These are phyloP conservation scores for Tricholoma flavovirens DNA, from an alignment of 768 basidiomycete species.

Conservation along the genomic window DNA sequence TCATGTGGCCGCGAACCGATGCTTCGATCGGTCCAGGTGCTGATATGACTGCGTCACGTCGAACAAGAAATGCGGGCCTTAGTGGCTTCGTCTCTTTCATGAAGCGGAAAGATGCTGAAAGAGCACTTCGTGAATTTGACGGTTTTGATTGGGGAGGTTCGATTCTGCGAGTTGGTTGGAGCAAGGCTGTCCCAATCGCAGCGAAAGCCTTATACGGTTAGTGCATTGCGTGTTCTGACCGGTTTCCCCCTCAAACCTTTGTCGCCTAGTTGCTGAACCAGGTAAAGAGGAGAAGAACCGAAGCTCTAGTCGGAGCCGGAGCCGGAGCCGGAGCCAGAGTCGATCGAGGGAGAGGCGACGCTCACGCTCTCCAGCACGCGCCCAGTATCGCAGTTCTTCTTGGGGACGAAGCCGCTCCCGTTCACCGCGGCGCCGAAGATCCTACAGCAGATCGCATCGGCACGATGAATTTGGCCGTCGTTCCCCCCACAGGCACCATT, in stretches of 20 bases:
- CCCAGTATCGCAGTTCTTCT: conserved; percentile 47
- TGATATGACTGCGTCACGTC: conserved; percentile 69
- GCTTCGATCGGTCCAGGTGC: conserved; percentile 59
- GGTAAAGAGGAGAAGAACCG: conserved; percentile 14
- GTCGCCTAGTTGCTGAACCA: conserved; percentile 12
- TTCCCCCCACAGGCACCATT: conserved; percentile 43
- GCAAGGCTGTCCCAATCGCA: conserved; percentile 90
- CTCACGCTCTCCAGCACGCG: conserved; percentile 34
- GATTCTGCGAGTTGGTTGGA: conserved; percentile 88
- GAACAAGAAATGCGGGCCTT: conserved; percentile 68
- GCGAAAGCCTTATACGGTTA: conserved; percentile 76
- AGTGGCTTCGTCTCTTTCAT: conserved; percentile 98
- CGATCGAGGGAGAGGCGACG: conserved; percentile 35
- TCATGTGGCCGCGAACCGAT: conserved; percentile 98
- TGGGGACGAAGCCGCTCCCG: conserved; percentile 39
- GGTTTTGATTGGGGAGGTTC: conserved; percentile 94
- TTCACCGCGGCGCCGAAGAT: conserved; percentile 32
- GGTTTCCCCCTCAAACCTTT: background rate
- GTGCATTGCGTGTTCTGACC: conserved; percentile 10
- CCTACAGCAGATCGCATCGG: conserved; percentile 26
- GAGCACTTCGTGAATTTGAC: conserved; percentile 83
- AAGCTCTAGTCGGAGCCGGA: conserved; percentile 28
- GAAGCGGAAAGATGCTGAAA: conserved; percentile 88
- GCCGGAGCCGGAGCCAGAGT: conserved; percentile 40
- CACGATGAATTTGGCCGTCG: conserved; percentile 27